These are phyloP conservation scores for Cyphellophora attinorum DNA, from an alignment of 2,329 filamentous ascomycete species.

Conservation along the genomic window DNA sequence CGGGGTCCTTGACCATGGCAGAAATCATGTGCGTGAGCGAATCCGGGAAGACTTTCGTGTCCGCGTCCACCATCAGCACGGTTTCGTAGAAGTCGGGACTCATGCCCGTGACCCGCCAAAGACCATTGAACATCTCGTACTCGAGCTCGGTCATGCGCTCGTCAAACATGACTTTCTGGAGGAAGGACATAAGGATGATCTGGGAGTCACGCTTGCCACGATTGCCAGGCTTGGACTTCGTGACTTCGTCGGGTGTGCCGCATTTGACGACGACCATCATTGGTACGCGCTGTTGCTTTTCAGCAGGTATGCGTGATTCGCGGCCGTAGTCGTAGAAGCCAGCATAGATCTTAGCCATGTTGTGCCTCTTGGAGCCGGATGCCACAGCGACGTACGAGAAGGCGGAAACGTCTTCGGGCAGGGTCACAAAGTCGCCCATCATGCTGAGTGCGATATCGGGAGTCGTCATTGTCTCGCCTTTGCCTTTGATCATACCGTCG, in stretches of 20 bases:
- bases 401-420: constrained; percentile 70
- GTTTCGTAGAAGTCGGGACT: constrained; percentile 97
- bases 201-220: constrained; percentile 98
- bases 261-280: constrained; percentile 97
- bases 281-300: constrained; percentile 91
- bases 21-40: constrained; percentile 97
- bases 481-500: constrained; percentile 94
- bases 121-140: constrained; percentile 98
- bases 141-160: constrained; percentile 99
- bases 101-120: constrained; percentile 98
- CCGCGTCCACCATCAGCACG: constrained; percentile 97
- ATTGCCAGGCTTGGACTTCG: constrained; percentile 82
- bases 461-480: constrained; percentile 77
- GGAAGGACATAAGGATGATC: constrained; percentile 97
- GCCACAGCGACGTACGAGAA: constrained; percentile 97
- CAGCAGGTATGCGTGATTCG: constrained; percentile 65
- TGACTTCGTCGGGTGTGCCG: constrained; percentile 78
- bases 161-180: constrained; percentile 99
- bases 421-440: constrained; percentile 83
- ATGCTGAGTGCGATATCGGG: constrained; percentile 84
- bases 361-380: constrained; percentile 92
- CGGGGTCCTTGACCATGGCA: constrained; percentile 97
- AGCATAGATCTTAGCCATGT: constrained; percentile 97
- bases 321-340: constrained; percentile 96
- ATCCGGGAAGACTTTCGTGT: constrained; percentile 98